Evolutionary conservation across 176 grass and related monocot species (phyloP).

Genomic region (Panicum miliaceum): DNA sequence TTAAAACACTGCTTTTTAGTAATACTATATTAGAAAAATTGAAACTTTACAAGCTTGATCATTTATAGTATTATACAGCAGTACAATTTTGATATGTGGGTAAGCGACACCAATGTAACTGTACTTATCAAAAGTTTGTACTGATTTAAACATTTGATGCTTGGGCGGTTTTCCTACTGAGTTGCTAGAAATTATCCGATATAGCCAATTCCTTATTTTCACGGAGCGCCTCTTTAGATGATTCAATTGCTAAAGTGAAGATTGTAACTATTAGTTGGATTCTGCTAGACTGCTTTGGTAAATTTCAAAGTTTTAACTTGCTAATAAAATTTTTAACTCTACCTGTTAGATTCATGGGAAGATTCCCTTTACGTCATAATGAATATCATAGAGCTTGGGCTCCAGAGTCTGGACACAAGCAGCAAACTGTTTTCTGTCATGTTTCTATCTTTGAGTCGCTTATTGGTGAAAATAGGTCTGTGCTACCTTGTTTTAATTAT

Average conservation of each 20-base stretch:
- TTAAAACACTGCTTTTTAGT: too few relatives aligned
- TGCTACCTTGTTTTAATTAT: constrained; percentile 8
- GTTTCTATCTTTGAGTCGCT: constrained; percentile 20
- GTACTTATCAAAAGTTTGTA: too few relatives aligned
- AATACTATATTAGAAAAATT: too few relatives aligned
- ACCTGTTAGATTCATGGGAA: constrained; percentile 16
- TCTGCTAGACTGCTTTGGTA: not conserved
- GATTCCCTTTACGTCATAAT: constrained; percentile 22
- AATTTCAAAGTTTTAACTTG: constrained; percentile 5
- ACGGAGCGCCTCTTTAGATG: not conserved
- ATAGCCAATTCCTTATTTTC: too few relatives aligned
- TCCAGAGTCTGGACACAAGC: constrained; percentile 7
- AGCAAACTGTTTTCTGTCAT: constrained; percentile 5
- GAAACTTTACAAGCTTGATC: too few relatives aligned
- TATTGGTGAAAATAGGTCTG: constrained; percentile 28
- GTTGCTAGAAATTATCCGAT: too few relatives aligned
- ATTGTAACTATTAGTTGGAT: constrained; percentile 18
- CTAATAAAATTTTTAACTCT: constrained; percentile 22
- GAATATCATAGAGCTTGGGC: constrained; percentile 13
- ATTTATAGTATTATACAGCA: too few relatives aligned
- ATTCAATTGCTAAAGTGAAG: not conserved
- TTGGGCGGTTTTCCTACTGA: too few relatives aligned
- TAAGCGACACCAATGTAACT: too few relatives aligned
- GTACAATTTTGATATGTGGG: too few relatives aligned
- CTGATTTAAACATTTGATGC: too few relatives aligned